Evolutionary conservation across 169 alveolate genomes (phyloP).

Genomic region (Plasmodium vivax): DNA sequence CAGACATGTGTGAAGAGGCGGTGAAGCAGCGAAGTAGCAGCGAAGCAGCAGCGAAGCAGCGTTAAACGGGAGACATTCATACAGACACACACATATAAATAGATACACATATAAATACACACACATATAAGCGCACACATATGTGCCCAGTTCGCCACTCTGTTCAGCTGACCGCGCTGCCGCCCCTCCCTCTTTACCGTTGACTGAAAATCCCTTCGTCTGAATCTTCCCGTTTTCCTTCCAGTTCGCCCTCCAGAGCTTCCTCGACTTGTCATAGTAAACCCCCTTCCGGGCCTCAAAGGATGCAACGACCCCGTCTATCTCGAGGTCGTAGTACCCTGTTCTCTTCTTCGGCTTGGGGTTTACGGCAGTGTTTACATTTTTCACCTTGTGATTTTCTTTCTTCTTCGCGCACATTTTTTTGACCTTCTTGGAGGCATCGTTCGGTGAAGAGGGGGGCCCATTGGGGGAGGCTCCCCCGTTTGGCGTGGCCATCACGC

Average conservation of each 20-base stretch:
- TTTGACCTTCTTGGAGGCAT: background rate
- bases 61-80: background rate
- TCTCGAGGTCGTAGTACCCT: constrained; percentile 64
- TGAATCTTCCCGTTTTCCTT: constrained; percentile 73
- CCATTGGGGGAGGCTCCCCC: background rate
- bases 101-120: background rate
- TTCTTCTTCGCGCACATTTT: background rate
- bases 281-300: constrained; percentile 74
- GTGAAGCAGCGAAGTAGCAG: background rate
- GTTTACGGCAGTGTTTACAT: constrained; percentile 8
- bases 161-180: background rate
- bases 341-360: constrained; percentile 51
- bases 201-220: constrained; percentile 73
- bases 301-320: constrained; percentile 69
- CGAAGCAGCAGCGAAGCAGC: background rate
- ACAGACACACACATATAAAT: background rate
- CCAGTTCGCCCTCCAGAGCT: constrained; percentile 75
- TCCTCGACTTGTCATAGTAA: constrained; percentile 68
- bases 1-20: background rate
- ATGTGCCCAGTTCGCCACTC: background rate
- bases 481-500: background rate
- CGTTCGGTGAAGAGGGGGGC: background rate
- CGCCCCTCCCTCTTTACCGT: constrained; percentile 37
- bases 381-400: constrained; percentile 25
- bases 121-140: background rate